Evolutionary conservation across 768 basidiomycete genomes (phyloP).

Genomic region (Leucocoprinus leucothites): DNA sequence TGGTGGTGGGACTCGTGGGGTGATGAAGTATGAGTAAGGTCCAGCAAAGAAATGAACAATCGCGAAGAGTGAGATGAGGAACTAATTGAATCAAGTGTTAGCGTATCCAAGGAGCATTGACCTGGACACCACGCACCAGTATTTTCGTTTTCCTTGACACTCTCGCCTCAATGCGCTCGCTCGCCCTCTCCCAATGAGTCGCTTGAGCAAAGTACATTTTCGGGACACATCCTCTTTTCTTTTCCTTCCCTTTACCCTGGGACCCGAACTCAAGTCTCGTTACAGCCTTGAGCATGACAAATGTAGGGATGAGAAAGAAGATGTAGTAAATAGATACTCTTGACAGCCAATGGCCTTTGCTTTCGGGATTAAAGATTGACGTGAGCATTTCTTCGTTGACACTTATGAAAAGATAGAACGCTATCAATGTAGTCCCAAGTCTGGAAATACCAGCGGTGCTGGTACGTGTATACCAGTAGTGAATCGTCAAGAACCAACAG

Average conservation of each 20-base stretch:
- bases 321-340: neutral
- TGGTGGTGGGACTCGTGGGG: conserved; percentile 5
- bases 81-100: neutral
- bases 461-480: conserved; percentile 32
- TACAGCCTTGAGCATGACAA: conserved; percentile 25
- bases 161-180: conserved; percentile 19
- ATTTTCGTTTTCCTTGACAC: neutral
- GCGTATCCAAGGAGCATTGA: neutral
- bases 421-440: conserved; percentile 20
- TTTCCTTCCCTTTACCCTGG: neutral
- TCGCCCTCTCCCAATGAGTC: conserved; percentile 29
- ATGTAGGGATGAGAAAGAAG: conserved; percentile 9
- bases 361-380: neutral
- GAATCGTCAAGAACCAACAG: conserved; percentile 15
- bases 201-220: conserved; percentile 16
- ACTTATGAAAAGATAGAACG: conserved; percentile 9
- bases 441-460: conserved; percentile 31
- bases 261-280: conserved; percentile 20
- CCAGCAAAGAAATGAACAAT: neutral
- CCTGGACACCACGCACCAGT: neutral
- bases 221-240: conserved; percentile 17
- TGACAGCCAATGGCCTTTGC: neutral
- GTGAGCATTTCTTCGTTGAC: neutral
- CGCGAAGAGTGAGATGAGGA: neutral
- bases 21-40: neutral